Evolutionary conservation across 148 eudicot genomes (phyloP).

Genomic region (Diospyros lotus): DNA sequence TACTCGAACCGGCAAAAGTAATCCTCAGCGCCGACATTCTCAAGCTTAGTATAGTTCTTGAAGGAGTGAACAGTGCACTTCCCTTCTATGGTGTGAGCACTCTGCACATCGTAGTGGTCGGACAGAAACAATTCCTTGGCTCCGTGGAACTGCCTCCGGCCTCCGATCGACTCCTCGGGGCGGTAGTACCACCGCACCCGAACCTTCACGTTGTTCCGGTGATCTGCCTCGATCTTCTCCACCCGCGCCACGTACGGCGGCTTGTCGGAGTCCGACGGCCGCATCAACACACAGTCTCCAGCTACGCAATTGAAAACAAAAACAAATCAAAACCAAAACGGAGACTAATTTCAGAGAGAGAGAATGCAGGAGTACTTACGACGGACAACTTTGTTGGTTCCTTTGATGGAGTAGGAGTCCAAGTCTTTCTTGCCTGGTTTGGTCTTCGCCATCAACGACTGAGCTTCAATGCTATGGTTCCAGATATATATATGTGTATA

Average conservation of each 20-base stretch:
- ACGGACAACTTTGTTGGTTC: constrained; percentile 40
- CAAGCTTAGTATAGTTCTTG: constrained; percentile 52
- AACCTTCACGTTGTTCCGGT: constrained; percentile 41
- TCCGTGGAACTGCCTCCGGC: constrained; percentile 52
- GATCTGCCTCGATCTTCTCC: constrained; percentile 46
- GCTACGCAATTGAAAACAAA: constrained; percentile 20
- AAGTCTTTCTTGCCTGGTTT: constrained; percentile 40
- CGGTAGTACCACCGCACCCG: constrained; percentile 49
- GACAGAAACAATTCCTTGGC: constrained; percentile 51
- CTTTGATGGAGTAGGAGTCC: constrained; percentile 40
- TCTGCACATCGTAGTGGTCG: constrained; percentile 49
- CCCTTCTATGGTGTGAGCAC: constrained; percentile 55
- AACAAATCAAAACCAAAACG: not conserved
- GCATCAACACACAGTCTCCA: constrained; percentile 54
- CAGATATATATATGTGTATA: not conserved
- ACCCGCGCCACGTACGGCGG: constrained; percentile 46
- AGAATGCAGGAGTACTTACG: constrained; percentile 15
- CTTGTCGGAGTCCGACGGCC: constrained; percentile 41
- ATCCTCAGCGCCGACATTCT: constrained; percentile 46
- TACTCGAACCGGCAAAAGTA: constrained; percentile 58
- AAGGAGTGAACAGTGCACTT: constrained; percentile 52
- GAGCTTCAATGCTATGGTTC: not conserved
- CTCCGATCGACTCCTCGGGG: constrained; percentile 53
- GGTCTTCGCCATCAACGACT: constrained; percentile 35
- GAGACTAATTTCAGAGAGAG: not conserved